Percentiles rank a stretch among this genome's conserved stretches.
Conservation (phyloP, 495 filamentous ascomycete species). For the Penicillium cosmopolitanum region DNA sequence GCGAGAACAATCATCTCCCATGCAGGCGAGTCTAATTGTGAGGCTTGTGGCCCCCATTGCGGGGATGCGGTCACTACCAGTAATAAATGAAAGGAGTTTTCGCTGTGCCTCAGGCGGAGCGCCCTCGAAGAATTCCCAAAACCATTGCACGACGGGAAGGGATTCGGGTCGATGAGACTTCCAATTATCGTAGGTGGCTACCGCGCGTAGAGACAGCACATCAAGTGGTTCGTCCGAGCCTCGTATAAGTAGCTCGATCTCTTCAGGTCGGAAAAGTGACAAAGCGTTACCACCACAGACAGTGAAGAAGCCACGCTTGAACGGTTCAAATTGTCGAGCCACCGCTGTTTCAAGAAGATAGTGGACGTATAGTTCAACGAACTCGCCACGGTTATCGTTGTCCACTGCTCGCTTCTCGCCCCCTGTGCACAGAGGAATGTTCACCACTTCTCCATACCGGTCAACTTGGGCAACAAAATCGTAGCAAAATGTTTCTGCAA, state of each 20-base stretch:
- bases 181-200: slow-evolving; percentile 87
- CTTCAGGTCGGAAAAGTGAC: slow-evolving; percentile 89
- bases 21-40: slow-evolving; percentile 71
- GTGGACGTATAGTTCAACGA: slow-evolving; percentile 84
- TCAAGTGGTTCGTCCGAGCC: slow-evolving; percentile 88
- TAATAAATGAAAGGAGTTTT: slow-evolving; percentile 83
- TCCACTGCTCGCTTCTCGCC: slow-evolving; percentile 81
- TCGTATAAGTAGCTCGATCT: slow-evolving; percentile 87
- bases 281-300: slow-evolving; percentile 91
- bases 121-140: slow-evolving; percentile 80
- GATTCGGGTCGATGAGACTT: slow-evolving; percentile 48
- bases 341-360: slow-evolving; percentile 82
- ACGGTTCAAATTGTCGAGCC: slow-evolving; percentile 86
- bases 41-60: slow-evolving; percentile 88
- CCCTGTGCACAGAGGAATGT: slow-evolving; percentile 71
- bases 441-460: slow-evolving; percentile 69
- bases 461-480: slow-evolving; percentile 82
- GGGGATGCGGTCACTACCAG: slow-evolving; percentile 90
- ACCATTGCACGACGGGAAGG: slow-evolving; percentile 77
- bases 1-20: slow-evolving; percentile 73
- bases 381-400: slow-evolving; percentile 81
- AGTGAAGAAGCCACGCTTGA: slow-evolving; percentile 93
- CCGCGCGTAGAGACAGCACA: slow-evolving; percentile 72
- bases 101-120: slow-evolving; percentile 71
- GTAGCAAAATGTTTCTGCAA: slow-evolving; percentile 78